phyloP scores from a whole-genome alignment of 176 grass and related monocot species.

The Cymbopogon citratus region DNA sequence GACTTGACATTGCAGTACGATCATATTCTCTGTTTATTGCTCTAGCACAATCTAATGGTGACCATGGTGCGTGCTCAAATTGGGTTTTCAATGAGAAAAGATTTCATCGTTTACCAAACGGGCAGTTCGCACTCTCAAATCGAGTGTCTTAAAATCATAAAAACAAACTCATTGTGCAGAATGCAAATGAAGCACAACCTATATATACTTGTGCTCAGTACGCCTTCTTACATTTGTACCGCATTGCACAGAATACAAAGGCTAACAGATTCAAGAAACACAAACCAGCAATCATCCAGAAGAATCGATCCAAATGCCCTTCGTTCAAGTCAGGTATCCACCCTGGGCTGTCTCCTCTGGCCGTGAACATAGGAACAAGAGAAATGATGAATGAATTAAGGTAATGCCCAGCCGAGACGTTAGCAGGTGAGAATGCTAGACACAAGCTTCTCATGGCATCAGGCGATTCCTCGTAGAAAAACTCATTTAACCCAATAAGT shows the following conservation, averaged over 20 bases:
- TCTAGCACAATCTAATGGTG: no score
- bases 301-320: slow-evolving; percentile 60
- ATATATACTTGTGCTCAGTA: neutral
- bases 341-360: slow-evolving; percentile 36
- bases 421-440: slow-evolving; percentile 36
- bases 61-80: no score
- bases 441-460: slow-evolving; percentile 55
- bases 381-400: slow-evolving; percentile 53
- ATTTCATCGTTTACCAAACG: no score
- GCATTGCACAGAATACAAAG: slow-evolving; percentile 31
- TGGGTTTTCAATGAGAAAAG: no score
- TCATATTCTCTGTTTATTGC: no score
- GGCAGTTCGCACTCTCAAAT: no score
- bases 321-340: slow-evolving; percentile 71
- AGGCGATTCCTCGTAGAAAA: slow-evolving; percentile 60
- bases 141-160: no score
- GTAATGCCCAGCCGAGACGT: slow-evolving; percentile 38
- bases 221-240: slow-evolving; percentile 40
- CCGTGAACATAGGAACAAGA: slow-evolving; percentile 30
- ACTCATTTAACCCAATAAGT: slow-evolving; percentile 39
- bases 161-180: no score
- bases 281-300: slow-evolving; percentile 42
- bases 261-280: slow-evolving; percentile 34
- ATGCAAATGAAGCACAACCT: no score
- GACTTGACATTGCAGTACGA: no score